Conservation (phyloP, 768 basidiomycete species). For the Cyclocybe aegerita region DNA sequence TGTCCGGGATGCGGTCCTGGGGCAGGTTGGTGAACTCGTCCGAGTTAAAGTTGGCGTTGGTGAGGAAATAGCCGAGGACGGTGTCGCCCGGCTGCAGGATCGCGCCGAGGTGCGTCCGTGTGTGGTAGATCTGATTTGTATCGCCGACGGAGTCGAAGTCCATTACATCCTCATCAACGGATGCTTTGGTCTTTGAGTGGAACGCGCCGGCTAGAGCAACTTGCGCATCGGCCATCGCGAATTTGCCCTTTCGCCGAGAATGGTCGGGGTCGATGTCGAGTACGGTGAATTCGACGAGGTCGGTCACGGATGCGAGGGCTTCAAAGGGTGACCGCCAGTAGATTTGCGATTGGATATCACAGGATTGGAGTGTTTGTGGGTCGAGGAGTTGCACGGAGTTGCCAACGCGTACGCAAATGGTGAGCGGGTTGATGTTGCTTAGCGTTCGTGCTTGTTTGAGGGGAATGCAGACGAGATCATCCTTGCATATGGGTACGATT, state of each 20-base stretch:
- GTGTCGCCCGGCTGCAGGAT: slow-evolving; percentile 93
- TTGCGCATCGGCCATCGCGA: slow-evolving; percentile 79
- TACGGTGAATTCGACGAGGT: slow-evolving; percentile 93
- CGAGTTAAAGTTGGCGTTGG: slow-evolving; percentile 91
- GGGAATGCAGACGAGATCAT: slow-evolving; percentile 92
- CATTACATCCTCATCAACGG: slow-evolving; percentile 54
- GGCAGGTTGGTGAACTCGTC: slow-evolving; percentile 75
- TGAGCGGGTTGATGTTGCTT: slow-evolving; percentile 87
- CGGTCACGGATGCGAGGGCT: slow-evolving; percentile 75
- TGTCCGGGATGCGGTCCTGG: slow-evolving; percentile 75
- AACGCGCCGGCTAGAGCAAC: slow-evolving; percentile 85
- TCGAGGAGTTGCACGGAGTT: slow-evolving; percentile 91
- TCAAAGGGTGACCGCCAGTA: slow-evolving; percentile 96
- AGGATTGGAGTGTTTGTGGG: slow-evolving; percentile 78
- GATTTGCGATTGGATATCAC: slow-evolving; percentile 72
- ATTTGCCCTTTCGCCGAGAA: slow-evolving; percentile 64
- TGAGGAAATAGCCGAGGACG: slow-evolving; percentile 87
- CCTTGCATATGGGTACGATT: slow-evolving; percentile 96
- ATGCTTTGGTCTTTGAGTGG: slow-evolving; percentile 42
- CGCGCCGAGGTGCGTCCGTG: slow-evolving; percentile 93
- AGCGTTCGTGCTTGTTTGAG: slow-evolving; percentile 76
- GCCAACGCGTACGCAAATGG: slow-evolving; percentile 88
- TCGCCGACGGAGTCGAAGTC: slow-evolving; percentile 59
- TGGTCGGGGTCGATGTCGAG: slow-evolving; percentile 87
- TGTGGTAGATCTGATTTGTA: slow-evolving; percentile 85